These are phyloP conservation scores for Kazachstania taianensis DNA, from an alignment of 805 yeast species.

Conservation along the genomic window DNA sequence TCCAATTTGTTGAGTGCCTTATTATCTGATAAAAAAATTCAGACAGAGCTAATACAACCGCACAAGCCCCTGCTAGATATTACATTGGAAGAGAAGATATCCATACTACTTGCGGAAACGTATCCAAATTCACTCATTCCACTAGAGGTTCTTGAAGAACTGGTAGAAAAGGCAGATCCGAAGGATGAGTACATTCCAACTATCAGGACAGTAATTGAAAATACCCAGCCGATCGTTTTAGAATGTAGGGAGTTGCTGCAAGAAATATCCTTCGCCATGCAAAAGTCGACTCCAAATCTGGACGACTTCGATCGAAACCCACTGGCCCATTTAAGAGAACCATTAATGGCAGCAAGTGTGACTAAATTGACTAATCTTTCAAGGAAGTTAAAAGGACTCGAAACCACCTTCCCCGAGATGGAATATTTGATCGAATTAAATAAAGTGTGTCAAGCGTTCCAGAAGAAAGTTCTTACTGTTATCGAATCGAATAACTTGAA, in stretches of 20 bases:
- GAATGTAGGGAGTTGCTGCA: slow-evolving; percentile 1
- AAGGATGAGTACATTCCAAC: slow-evolving; percentile 1
- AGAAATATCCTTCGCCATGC: not conserved
- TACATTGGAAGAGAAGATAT: slow-evolving; percentile 3
- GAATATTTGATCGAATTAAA: slow-evolving; percentile 1
- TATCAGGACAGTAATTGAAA: not conserved
- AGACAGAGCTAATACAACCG: not conserved
- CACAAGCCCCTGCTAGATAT: not conserved
- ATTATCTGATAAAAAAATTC: not conserved
- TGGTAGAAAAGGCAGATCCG: not conserved
- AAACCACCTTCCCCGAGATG: slow-evolving; percentile 3
- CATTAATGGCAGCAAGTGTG: not conserved
- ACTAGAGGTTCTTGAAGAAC: not conserved
- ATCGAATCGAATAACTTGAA: slow-evolving; percentile 1
- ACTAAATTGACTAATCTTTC: not conserved
- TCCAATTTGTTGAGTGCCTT: slow-evolving; percentile 35
- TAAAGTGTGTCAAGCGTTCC: not conserved
- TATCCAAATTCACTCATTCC: slow-evolving; percentile 1
- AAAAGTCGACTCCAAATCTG: not conserved
- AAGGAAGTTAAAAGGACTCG: not conserved
- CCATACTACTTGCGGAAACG: not conserved
- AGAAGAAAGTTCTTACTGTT: slow-evolving; percentile 36
- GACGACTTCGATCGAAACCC: slow-evolving; percentile 1
- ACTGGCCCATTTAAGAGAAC: not conserved
- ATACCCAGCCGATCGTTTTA: not conserved